A percentile compares a stretch with the other conserved stretches of the same genome.
Conservation (phyloP, 2,329 filamentous ascomycete genomes). For the Scleromitrula shiraiana region DNA sequence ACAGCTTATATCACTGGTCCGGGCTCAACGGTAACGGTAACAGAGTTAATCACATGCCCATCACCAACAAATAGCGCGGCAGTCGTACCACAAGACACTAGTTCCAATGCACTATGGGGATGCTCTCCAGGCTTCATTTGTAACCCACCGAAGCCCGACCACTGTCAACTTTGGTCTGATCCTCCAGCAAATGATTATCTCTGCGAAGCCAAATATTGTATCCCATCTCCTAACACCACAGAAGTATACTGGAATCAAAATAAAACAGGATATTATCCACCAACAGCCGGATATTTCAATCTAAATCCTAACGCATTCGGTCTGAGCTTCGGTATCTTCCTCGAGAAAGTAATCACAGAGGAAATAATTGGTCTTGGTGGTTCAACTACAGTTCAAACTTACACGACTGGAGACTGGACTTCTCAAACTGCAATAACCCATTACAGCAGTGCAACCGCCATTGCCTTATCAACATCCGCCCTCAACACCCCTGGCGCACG, state of each 20-base stretch:
- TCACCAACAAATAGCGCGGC: slow-evolving; percentile 20
- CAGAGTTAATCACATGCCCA: slow-evolving; percentile 16
- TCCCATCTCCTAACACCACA: slow-evolving; percentile 27
- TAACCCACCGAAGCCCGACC: slow-evolving; percentile 30
- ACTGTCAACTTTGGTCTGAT: slow-evolving; percentile 35
- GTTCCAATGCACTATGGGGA: slow-evolving; percentile 32
- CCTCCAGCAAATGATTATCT: slow-evolving; percentile 33
- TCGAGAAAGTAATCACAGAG: slow-evolving; percentile 33
- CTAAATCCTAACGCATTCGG: slow-evolving; percentile 56
- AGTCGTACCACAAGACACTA: slow-evolving; percentile 21
- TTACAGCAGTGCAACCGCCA: slow-evolving; percentile 18
- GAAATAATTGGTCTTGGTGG: slow-evolving; percentile 22
- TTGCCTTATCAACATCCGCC: slow-evolving; percentile 2
- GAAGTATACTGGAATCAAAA: slow-evolving; percentile 36
- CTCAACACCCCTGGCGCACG: background rate
- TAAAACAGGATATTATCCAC: slow-evolving; percentile 43
- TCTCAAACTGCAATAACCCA: slow-evolving; percentile 43
- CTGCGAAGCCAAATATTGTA: slow-evolving; percentile 35
- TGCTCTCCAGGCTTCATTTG: slow-evolving; percentile 37
- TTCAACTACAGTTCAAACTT: slow-evolving; percentile 30
- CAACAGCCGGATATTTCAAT: slow-evolving; percentile 52
- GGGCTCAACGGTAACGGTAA: slow-evolving; percentile 14
- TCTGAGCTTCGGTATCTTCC: slow-evolving; percentile 54
- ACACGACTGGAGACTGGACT: slow-evolving; percentile 47
- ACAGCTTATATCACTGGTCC: slow-evolving; percentile 8